Conservation (phyloP, 164 flowering plant species). For the Vitis riparia region DNA sequence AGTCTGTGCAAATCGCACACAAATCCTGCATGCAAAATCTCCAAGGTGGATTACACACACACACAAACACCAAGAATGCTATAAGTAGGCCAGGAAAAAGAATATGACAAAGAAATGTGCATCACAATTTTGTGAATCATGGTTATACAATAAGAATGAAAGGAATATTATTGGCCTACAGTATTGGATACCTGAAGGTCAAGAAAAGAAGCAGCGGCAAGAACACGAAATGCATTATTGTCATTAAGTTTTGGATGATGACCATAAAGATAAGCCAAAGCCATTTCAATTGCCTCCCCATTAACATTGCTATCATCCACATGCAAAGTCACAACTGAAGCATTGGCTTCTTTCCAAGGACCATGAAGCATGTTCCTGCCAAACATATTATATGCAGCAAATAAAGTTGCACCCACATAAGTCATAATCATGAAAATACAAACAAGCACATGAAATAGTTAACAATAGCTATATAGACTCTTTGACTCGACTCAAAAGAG, state of each 20-base stretch:
- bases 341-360: conserved; percentile 93
- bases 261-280: conserved; percentile 93
- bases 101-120: background rate
- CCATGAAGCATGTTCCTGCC: conserved; percentile 98
- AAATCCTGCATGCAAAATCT: conserved; percentile 64
- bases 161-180: background rate
- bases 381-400: conserved; percentile 8
- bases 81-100: background rate
- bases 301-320: conserved; percentile 91
- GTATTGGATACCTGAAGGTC: conserved; percentile 79
- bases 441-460: background rate
- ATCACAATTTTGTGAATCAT: background rate
- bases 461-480: too few species aligned
- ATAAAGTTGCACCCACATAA: background rate
- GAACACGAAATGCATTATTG: conserved; percentile 89
- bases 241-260: conserved; percentile 92
- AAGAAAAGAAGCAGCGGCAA: conserved; percentile 98
- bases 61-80: conserved; percentile 5
- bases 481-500: too few species aligned
- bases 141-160: background rate
- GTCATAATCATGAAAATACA: background rate
- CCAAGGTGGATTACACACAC: conserved; percentile 4
- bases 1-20: conserved; percentile 96
- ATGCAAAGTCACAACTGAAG: conserved; percentile 71
- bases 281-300: conserved; percentile 79